These are phyloP conservation scores for Andrographis paniculata DNA, from an alignment of 305 asterid species.

Conservation along the genomic window DNA sequence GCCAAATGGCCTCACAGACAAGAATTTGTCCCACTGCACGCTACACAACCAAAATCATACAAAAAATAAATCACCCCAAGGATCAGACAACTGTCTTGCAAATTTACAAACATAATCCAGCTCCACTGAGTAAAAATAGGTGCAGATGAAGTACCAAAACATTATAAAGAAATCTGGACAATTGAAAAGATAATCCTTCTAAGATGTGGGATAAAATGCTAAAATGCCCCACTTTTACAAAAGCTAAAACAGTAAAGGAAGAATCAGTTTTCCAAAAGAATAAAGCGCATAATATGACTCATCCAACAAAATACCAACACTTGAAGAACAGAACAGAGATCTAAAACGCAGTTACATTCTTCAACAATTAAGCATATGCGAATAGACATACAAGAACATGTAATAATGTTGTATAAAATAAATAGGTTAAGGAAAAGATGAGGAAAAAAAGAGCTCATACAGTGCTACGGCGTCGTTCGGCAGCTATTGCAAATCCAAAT, in stretches of 20 bases:
- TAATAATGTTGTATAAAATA: too few relatives aligned
- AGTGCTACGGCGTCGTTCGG: constrained; percentile 90
- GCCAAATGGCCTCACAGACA: too few relatives aligned
- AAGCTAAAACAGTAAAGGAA: background rate
- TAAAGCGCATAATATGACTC: background rate
- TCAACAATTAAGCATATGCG: background rate
- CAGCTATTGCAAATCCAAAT: constrained; percentile 91
- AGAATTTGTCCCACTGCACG: too few relatives aligned
- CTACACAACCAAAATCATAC: too few relatives aligned
- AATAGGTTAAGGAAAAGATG: background rate
- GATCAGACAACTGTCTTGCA: too few relatives aligned
- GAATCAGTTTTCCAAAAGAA: constrained; percentile 9
- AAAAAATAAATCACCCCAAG: too few relatives aligned
- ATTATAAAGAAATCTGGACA: too few relatives aligned
- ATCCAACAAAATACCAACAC: constrained; percentile 2
- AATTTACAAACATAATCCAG: too few relatives aligned
- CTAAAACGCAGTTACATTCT: constrained; percentile 18
- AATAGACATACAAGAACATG: background rate
- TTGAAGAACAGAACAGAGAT: constrained; percentile 14
- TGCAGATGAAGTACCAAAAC: too few relatives aligned
- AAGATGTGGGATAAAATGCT: background rate
- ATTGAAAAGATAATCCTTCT: too few relatives aligned
- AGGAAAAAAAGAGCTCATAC: constrained; percentile 27
- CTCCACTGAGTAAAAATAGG: too few relatives aligned
- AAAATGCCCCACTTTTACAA: too few relatives aligned